Base-by-base conservation (phyloP, 2,329 filamentous ascomycete genomes). In the Sodiomyces alkalinus region DNA sequence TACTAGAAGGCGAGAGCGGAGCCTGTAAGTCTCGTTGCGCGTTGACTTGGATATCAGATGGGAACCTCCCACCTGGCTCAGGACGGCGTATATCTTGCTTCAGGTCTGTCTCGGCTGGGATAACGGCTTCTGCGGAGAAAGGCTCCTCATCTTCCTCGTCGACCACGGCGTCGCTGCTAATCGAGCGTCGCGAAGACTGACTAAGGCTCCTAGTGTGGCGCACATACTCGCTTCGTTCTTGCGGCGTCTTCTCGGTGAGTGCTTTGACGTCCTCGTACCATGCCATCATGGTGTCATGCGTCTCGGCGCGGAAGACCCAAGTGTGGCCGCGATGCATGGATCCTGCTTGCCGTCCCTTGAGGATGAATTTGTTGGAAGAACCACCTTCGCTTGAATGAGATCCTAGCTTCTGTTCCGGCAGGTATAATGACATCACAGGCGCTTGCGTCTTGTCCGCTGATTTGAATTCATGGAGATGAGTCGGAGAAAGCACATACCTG, bases 381-480 rank as follows among this genome's bases (percentile, higher is more conserved):
- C 82, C 86, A 27, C 73, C 76, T 33, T 74, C 72, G 34, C 74
- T 69, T 7, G 87, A 94, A 48, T 92, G 85, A 19, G 86, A 92
- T 20, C 90, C 90, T 32, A 98, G 67, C 50, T 93, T 94, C 55
- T 96, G 90, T 42, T 96, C 90, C 6, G 80, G 80, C 17, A 98
- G 69, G 48, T 90, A 92, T 31, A 98, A 64, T 22, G 90, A 96
- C 87, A 98, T 94, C 48, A 96, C 73, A 1, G 90, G 90, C 21
- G 80, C 77, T 53, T 90, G 82, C 34, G 71, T 79, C 50, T 87
- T 86, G 55, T 96, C 87, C 40, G 85, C 83, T n/a, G 85, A 93
- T 52, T 93, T 94, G 68, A 96, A 98, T 55, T 98, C 90, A 58
- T 98, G 90, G 14, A 98, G 68, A 55, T 98, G 90, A 31, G 90